Evolutionary conservation across 2,329 filamentous ascomycete genomes (phyloP), one percentile per base, ranked within the genome.

Genomic region (Dendryphion nanum): DNA sequence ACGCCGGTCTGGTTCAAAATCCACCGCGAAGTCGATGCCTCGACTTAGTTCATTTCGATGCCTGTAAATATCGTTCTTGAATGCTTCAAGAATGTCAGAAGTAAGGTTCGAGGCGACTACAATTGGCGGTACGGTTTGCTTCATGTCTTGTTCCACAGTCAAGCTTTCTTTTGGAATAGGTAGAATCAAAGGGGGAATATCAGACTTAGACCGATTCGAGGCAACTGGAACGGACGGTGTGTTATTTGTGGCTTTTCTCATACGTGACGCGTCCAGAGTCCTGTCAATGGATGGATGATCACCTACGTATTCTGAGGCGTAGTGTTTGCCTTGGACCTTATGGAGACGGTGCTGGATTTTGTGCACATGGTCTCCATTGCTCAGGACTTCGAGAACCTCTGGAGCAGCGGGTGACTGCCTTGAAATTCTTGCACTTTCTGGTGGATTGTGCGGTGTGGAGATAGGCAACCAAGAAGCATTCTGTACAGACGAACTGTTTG

Each of bases 351-450:
- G 61, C 4, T 48, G 52, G 18, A 64, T 52, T 32, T 41, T 58
- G 30, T 61, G 60, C 30, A 63, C 31, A 19, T 47, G 51, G 17
- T 55, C 53, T 16, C 56, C 59, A 37, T 57, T 57, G 26, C 44
- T 40, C 13, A 51, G 36, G 18, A 51, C 23, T 40, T 52, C 47
- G 10, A 44, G n/a, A n/a, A n/a, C n/a, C n/a, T n/a, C n/a, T n/a
- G n/a, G n/a, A n/a, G n/a, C n/a, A n/a, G n/a, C n/a, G n/a, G n/a
- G n/a, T n/a, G n/a, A n/a, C n/a, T n/a, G n/a, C n/a, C n/a, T n/a
- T n/a, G n/a, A n/a, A n/a, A n/a, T n/a, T n/a, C n/a, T n/a, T n/a
- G n/a, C n/a, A n/a, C n/a, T n/a, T n/a, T n/a, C n/a, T n/a, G n/a
- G n/a, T n/a, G n/a, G n/a, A n/a, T n/a, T n/a, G n/a, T n/a, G n/a